Evolutionary conservation across 257 asterid genomes (phyloP).

Genomic region (Leonotis leonurus): DNA sequence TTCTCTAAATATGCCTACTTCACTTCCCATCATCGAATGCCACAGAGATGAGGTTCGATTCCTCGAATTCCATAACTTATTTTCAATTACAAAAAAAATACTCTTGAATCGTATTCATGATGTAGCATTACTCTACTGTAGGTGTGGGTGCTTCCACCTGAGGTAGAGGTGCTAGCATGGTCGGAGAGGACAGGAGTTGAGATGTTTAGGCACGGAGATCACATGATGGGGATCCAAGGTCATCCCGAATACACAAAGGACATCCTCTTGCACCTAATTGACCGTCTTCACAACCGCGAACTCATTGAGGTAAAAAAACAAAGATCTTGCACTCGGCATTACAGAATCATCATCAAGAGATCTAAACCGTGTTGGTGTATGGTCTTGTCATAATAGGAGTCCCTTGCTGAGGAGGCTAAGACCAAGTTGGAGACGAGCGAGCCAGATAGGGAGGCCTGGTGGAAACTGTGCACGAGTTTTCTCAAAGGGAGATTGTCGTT

Average conservation of each 20-base stretch:
- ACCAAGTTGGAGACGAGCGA: constrained; percentile 38
- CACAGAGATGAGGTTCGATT: constrained; percentile 81
- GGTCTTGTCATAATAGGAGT: constrained; percentile 28
- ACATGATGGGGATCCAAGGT: constrained; percentile 91
- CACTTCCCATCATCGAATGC: constrained; percentile 61
- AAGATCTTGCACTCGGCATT: neutral
- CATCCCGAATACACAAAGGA: constrained; percentile 91
- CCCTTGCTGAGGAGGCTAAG: constrained; percentile 52
- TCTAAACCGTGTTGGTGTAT: neutral
- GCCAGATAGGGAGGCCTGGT: constrained; percentile 73
- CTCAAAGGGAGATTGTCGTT: constrained; percentile 60
- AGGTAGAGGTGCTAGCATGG: constrained; percentile 77
- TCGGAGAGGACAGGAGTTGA: constrained; percentile 69
- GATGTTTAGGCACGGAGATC: constrained; percentile 70
- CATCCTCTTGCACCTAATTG: constrained; percentile 60
- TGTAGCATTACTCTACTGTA: neutral
- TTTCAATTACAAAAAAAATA: too few relatives aligned
- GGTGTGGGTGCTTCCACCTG: constrained; percentile 68
- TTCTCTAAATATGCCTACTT: constrained; percentile 47
- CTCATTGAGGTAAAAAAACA: constrained; percentile 34
- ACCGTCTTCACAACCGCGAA: constrained; percentile 47
- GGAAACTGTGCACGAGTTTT: constrained; percentile 63
- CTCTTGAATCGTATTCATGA: too few relatives aligned
- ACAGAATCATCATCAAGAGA: neutral
- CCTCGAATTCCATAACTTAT: neutral